Conservation (phyloP, 768 basidiomycete species). For the Boletellus ananas region DNA sequence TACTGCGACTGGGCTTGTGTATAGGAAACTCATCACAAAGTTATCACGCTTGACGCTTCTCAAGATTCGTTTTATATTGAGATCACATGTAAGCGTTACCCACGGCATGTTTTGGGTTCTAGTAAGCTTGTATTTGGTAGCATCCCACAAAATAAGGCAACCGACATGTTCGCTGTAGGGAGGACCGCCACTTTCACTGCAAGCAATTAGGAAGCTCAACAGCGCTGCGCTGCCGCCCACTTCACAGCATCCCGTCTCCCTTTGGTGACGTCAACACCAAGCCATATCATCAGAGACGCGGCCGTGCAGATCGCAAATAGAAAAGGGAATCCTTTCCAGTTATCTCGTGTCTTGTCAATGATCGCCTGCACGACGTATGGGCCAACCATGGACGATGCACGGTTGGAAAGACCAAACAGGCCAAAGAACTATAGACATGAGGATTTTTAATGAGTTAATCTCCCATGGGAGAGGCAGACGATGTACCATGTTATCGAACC, state of each 20-base stretch:
- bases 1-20: no score
- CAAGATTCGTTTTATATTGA: no score
- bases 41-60: no score
- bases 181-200: background rate
- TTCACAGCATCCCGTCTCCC: constrained; percentile 57
- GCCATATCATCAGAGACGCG: constrained; percentile 76
- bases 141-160: no score
- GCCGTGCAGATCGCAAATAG: constrained; percentile 65
- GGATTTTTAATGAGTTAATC: background rate
- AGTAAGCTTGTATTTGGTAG: no score
- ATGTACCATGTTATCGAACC: constrained; percentile 75
- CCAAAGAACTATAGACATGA: constrained; percentile 65
- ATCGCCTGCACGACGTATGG: constrained; percentile 84
- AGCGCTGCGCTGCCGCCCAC: constrained; percentile 44
- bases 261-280: constrained; percentile 60
- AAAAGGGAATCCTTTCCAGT: constrained; percentile 85
- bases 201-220: constrained; percentile 2
- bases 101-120: no score
- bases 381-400: constrained; percentile 83
- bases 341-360: constrained; percentile 65
- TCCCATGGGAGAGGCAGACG: background rate
- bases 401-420: constrained; percentile 78
- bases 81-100: no score
- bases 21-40: no score
- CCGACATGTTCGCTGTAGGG: no score